A percentile compares a stretch with the other conserved stretches of the same genome.
These are phyloP conservation scores for Balansia obtecta DNA, from an alignment of 2,329 filamentous ascomycete genomes.

Conservation along the genomic window DNA sequence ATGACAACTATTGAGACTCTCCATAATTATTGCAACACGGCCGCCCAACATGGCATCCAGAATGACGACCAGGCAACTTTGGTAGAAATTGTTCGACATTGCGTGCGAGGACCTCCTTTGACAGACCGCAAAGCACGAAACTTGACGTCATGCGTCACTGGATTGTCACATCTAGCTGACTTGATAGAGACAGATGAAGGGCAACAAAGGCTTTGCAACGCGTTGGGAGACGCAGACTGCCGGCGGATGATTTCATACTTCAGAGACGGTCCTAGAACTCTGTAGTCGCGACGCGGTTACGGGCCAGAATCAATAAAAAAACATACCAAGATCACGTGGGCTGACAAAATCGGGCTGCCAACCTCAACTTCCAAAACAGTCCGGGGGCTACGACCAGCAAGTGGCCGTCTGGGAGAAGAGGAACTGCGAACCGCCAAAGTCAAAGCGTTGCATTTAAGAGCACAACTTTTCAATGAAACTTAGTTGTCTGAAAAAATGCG, in stretches of 20 bases:
- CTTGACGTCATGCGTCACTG: slow-evolving; percentile 16
- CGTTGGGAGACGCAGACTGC: slow-evolving; percentile 19
- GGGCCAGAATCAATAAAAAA: too few relatives aligned
- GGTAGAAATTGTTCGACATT: slow-evolving; percentile 8
- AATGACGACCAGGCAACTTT: neutral
- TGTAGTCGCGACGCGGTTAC: neutral
- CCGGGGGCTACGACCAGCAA: neutral
- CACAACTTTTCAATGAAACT: too few relatives aligned
- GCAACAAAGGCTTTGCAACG: slow-evolving; percentile 12
- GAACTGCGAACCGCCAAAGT: neutral
- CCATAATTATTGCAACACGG: slow-evolving; percentile 14
- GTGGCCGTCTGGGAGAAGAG: neutral
- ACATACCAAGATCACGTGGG: neutral
- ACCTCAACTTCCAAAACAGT: neutral
- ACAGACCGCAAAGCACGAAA: slow-evolving; percentile 14
- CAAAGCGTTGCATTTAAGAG: neutral
- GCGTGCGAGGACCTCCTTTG: slow-evolving; percentile 17
- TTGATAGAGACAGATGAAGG: slow-evolving; percentile 10
- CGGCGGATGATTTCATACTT: slow-evolving; percentile 19
- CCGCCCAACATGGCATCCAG: neutral
- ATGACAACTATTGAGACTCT: slow-evolving; percentile 27
- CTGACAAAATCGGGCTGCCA: neutral
- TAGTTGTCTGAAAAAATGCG: too few relatives aligned
- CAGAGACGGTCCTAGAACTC: slow-evolving; percentile 10
- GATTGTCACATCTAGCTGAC: slow-evolving; percentile 16